Evolutionary conservation across 106 monocot species (phyloP).

Genomic region (Triglochin maritima): DNA sequence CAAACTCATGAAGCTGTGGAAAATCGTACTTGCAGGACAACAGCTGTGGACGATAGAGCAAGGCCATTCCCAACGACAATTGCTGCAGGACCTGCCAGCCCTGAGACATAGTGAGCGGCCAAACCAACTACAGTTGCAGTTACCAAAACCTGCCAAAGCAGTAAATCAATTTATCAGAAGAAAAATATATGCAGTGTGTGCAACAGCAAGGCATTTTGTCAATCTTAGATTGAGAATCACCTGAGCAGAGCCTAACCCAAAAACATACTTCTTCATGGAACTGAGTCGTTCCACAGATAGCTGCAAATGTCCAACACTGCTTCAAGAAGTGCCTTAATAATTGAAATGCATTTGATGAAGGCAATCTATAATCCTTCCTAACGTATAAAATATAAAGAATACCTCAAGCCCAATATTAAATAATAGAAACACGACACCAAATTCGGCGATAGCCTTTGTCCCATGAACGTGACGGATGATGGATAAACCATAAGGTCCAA

Average conservation of each 20-base stretch:
- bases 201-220: conserved; percentile 8
- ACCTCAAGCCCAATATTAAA: conserved; percentile 99
- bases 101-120: conserved; percentile 44
- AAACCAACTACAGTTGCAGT: conserved; percentile 70
- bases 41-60: conserved; percentile 90
- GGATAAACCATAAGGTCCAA: conserved; percentile 94
- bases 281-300: conserved; percentile 97
- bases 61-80: conserved; percentile 94
- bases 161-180: conserved; percentile 5
- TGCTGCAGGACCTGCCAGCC: conserved; percentile 78
- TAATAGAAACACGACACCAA: conserved; percentile 98
- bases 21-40: conserved; percentile 77
- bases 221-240: conserved; percentile 23
- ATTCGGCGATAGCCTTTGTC: conserved; percentile 98
- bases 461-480: conserved; percentile 90
- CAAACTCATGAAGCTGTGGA: neutral
- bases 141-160: conserved; percentile 48
- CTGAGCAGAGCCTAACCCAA: conserved; percentile 96
- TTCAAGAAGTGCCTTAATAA: neutral
- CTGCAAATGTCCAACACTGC: conserved; percentile 31
- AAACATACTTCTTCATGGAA: conserved; percentile 99
- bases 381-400: conserved; percentile 2
- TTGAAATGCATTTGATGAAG: neutral
- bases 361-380: neutral
- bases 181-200: neutral